phyloP scores from a whole-genome alignment of 768 basidiomycete genomes.

The Tylopilus plumbeoviolaceoides region DNA sequence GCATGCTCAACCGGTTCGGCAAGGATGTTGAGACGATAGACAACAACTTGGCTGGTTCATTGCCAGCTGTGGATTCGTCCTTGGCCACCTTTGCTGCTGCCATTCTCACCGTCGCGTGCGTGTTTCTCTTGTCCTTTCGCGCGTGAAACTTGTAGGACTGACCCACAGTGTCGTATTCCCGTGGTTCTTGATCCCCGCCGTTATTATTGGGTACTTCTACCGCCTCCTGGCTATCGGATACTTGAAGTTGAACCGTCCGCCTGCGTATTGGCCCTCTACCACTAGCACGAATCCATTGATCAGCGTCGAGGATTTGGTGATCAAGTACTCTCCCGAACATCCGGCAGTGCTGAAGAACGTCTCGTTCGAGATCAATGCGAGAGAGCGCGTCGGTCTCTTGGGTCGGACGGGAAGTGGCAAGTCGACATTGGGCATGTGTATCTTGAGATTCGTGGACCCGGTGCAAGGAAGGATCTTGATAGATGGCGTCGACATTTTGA shows the following conservation, averaged over 20 bases:
- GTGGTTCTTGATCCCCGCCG: slow-evolving; percentile 73
- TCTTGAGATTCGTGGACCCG: slow-evolving; percentile 83
- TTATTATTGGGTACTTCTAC: slow-evolving; percentile 70
- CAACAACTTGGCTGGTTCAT: slow-evolving; percentile 57
- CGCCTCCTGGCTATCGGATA: slow-evolving; percentile 66
- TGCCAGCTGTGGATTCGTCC: slow-evolving; percentile 75
- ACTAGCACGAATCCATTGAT: slow-evolving; percentile 56
- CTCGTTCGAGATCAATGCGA: slow-evolving; percentile 66
- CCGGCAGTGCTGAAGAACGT: slow-evolving; percentile 75
- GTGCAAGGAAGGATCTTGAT: slow-evolving; percentile 66
- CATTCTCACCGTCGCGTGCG: slow-evolving; percentile 66
- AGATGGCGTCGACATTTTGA: slow-evolving; percentile 87
- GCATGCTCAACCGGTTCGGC: slow-evolving; percentile 84
- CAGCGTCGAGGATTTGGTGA: slow-evolving; percentile 65
- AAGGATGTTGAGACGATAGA: slow-evolving; percentile 93
- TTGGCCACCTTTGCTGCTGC: slow-evolving; percentile 76
- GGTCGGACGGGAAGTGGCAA: slow-evolving; percentile 84
- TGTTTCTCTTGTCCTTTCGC: slow-evolving; percentile 6
- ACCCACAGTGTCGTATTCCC: slow-evolving; percentile 65
- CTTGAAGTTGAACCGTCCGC: slow-evolving; percentile 64
- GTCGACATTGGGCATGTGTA: slow-evolving; percentile 81
- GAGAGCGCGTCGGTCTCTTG: slow-evolving; percentile 74
- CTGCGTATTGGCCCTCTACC: slow-evolving; percentile 91
- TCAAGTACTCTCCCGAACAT: slow-evolving; percentile 83
- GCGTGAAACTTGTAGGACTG: slow-evolving; percentile 3